phyloP scores from a whole-genome alignment of 148 eudicot genomes.

The Fallopia convolvulus region DNA sequence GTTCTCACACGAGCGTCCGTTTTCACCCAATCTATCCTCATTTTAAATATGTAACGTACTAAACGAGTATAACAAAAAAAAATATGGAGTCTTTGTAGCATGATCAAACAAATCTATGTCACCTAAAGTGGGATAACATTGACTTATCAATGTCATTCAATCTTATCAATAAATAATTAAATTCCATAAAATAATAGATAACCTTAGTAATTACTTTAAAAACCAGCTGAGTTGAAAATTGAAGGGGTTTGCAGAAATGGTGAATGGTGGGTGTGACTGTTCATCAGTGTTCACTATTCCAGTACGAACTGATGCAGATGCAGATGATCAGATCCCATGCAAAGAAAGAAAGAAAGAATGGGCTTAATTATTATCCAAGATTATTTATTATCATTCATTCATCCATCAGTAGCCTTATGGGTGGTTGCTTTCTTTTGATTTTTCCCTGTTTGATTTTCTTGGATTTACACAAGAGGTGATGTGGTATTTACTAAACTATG shows the following conservation, averaged over 20 bases:
- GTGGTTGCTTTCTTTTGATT: neutral
- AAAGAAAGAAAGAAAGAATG: neutral
- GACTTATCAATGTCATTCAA: too few species aligned
- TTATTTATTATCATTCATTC: neutral
- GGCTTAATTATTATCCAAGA: neutral
- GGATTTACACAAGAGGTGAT: neutral
- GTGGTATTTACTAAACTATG: neutral
- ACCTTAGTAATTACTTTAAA: too few species aligned
- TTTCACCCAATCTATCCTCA: too few species aligned
- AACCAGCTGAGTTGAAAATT: neutral
- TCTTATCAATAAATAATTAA: too few species aligned
- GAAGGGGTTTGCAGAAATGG: neutral
- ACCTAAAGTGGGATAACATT: too few species aligned
- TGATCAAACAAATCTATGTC: too few species aligned
- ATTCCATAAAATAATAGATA: too few species aligned
- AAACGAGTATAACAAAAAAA: too few species aligned
- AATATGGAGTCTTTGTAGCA: too few species aligned
- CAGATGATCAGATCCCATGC: neutral
- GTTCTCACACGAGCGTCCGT: too few species aligned
- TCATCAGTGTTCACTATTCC: slow-evolving; percentile 5
- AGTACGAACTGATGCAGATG: neutral
- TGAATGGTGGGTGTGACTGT: slow-evolving; percentile 1
- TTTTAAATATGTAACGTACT: too few species aligned
- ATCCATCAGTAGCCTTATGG: neutral
- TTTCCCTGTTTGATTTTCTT: neutral